Evolutionary conservation across 169 alveolate species (phyloP), one percentile per base, ranked within the genome.

Genomic region (Cryptosporidium muris): DNA sequence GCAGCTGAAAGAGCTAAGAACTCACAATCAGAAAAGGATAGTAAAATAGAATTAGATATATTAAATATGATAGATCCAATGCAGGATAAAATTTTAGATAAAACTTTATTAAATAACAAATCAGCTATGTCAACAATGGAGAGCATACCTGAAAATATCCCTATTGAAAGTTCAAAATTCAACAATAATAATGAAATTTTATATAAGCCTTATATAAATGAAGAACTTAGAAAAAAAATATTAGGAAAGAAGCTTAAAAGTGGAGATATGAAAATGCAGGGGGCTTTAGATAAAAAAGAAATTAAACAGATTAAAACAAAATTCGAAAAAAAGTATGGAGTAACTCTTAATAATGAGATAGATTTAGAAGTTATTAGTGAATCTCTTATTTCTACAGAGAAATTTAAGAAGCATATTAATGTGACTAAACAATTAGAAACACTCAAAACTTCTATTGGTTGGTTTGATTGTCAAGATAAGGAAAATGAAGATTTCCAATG

Each of bases 291-390:
- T 25, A 25, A 25, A 25, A 25, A 25, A 25, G 25, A 25, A 25
- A 47, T 64, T 47, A 5, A 60, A 64, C 12, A 6, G 47, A 16
- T 58, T 37, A 74, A 74, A 47, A 74, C 63, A n/a, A 74, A 74
- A 16, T 74, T 74, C 51, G 85, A 74, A 60, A 74, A 74, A 51
- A 66, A 74, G 9, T 54, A 58, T 2, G 85, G 85, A 5, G 34
- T 74, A 5, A 74, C 54, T 9, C 45, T 74, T 25, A 36, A 62
- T n/a, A 68, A 60, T 0, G 60, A 62, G 16, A 58, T 74, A 5
- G 54, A 37, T 45, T 49, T 74, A 45, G 85, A 74, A 2, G 60
- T 58, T 58, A n/a, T 74, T 58, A 60, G 63, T 6, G 85, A 74
- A 5, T 3, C 11, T 8, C 37, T 62, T 5, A 62, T 74, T 54